Percentiles rank a stretch among this genome's conserved stretches.
These are phyloP conservation scores for Pichia sp. DNA, from an alignment of 1,139 yeast genomes.

Conservation along the genomic window DNA sequence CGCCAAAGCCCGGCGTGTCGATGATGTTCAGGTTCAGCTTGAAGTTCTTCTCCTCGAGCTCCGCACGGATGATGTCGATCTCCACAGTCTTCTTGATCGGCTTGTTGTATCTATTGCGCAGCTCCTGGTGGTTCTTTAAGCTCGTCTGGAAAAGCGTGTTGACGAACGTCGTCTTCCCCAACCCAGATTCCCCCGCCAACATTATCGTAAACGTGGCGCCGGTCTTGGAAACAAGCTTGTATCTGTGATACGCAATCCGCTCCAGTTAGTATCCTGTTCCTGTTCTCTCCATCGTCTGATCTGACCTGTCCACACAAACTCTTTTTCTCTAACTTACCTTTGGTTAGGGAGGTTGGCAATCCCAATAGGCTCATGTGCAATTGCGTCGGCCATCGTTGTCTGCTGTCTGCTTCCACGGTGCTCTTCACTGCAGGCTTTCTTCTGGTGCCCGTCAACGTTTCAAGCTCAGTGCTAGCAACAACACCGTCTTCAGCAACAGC, in stretches of 20 bases:
- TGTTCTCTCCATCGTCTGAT: background rate
- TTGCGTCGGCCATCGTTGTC: conserved; percentile 11
- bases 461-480: background rate
- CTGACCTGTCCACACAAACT: too few relatives aligned
- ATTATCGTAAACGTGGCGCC: conserved; percentile 89
- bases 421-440: background rate
- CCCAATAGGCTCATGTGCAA: conserved; percentile 56
- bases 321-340: conserved; percentile 46
- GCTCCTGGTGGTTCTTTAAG: conserved; percentile 61
- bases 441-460: too few relatives aligned
- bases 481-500: background rate
- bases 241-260: conserved; percentile 37
- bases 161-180: conserved; percentile 90
- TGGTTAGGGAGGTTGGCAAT: conserved; percentile 90
- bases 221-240: conserved; percentile 80
- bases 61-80: conserved; percentile 84
- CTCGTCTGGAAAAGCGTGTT: conserved; percentile 84
- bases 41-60: conserved; percentile 89
- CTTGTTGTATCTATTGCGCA: conserved; percentile 61
- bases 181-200: conserved; percentile 95
- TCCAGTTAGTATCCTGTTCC: background rate
- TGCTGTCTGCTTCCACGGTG: background rate
- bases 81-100: conserved; percentile 86
- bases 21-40: conserved; percentile 78
- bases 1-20: conserved; percentile 98